Conservation (phyloP, 768 basidiomycete genomes). For the Rhodocollybia butyracea region DNA sequence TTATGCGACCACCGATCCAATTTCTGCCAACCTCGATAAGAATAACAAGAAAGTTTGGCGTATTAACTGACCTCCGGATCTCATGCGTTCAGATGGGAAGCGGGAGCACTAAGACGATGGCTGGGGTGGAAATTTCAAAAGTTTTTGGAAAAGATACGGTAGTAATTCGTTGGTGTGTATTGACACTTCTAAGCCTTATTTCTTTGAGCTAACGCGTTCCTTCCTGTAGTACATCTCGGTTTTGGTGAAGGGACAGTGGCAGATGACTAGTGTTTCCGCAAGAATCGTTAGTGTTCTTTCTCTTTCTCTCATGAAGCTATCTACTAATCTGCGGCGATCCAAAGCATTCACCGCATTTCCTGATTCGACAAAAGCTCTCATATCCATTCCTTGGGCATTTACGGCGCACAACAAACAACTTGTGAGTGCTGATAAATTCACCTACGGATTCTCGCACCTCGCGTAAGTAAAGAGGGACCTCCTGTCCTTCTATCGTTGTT, state of each 20-base stretch:
- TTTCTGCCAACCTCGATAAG: too few species aligned
- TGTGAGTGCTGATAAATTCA: constrained; percentile 54
- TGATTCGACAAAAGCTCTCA: constrained; percentile 87
- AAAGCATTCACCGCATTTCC: constrained; percentile 94
- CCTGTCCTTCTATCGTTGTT: too few species aligned
- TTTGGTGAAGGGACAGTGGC: constrained; percentile 82
- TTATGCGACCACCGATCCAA: constrained; percentile 11
- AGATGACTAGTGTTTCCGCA: constrained; percentile 56
- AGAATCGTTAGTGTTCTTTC: constrained; percentile 75
- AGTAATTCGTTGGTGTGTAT: constrained; percentile 68
- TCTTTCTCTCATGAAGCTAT: constrained; percentile 8
- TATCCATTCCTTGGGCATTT: constrained; percentile 83
- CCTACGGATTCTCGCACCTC: constrained; percentile 80
- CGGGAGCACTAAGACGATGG: constrained; percentile 25
- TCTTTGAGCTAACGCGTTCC: background rate
- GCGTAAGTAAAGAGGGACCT: constrained; percentile 65
- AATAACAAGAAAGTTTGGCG: constrained; percentile 14
- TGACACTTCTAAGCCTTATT: background rate
- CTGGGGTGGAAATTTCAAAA: constrained; percentile 38
- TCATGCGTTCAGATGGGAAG: constrained; percentile 39
- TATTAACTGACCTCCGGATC: constrained; percentile 9
- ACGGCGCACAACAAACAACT: constrained; percentile 44
- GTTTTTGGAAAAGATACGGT: constrained; percentile 49
- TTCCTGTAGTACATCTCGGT: constrained; percentile 85
- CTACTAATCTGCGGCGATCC: background rate